Evolutionary conservation across 495 filamentous ascomycete genomes (phyloP).

Genomic region (Penicillium mononematosum): DNA sequence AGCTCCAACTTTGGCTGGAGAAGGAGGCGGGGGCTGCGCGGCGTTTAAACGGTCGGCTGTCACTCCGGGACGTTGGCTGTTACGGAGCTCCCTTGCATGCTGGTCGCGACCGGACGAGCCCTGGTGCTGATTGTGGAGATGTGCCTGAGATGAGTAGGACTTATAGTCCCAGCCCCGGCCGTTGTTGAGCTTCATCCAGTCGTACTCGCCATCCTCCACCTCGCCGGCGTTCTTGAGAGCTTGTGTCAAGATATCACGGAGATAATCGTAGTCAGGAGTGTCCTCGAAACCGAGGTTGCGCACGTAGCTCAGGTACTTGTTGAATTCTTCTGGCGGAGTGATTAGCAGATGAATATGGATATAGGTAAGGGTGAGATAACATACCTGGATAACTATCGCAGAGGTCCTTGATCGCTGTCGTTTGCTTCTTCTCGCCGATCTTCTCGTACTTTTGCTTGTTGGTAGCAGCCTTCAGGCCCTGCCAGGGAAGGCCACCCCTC

Average conservation of each 20-base stretch:
- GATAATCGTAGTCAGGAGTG: conserved; percentile 96
- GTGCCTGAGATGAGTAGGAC: conserved; percentile 72
- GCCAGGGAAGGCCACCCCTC: conserved; percentile 93
- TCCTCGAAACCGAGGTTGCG: conserved; percentile 98
- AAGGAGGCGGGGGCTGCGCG: conserved; percentile 85
- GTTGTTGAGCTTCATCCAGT: conserved; percentile 99
- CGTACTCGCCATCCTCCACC: conserved; percentile 97
- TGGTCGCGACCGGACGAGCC: conserved; percentile 77
- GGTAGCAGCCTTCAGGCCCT: conserved; percentile 96
- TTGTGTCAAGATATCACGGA: conserved; percentile 93
- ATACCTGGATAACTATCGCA: conserved; percentile 90
- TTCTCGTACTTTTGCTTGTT: conserved; percentile 99
- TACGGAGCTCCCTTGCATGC: conserved; percentile 63
- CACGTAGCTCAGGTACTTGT: conserved; percentile 94
- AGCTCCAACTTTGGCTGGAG: conserved; percentile 76
- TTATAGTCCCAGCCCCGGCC: conserved; percentile 94
- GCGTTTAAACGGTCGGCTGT: conserved; percentile 95
- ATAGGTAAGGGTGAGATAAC: conserved; percentile 8
- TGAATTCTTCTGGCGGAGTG: conserved; percentile 74
- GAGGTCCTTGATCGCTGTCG: conserved; percentile 92
- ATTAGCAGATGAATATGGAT: conserved; percentile 13
- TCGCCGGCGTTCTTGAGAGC: conserved; percentile 93
- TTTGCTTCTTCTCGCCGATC: conserved; percentile 99
- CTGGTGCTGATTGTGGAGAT: conserved; percentile 72
- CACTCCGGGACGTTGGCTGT: conserved; percentile 61